Conservation (phyloP, 345 rosid genomes). For the Camelina neglecta region DNA sequence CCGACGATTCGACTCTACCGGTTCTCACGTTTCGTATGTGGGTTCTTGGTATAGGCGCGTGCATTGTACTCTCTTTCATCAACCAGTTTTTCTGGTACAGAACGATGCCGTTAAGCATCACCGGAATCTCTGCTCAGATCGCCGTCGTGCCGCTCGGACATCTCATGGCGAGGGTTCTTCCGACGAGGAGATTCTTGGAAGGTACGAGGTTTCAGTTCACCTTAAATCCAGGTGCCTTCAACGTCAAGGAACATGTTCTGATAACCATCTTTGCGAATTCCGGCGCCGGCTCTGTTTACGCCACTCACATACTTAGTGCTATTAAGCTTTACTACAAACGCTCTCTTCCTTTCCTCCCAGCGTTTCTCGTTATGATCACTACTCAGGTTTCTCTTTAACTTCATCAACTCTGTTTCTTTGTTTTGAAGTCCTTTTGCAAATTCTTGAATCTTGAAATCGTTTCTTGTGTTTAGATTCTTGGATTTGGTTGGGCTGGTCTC, state of each 20-base stretch:
- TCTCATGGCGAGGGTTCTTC: constrained; percentile 63
- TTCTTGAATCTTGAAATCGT: constrained; percentile 11
- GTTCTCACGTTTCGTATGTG: constrained; percentile 82
- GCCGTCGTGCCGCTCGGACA: constrained; percentile 83
- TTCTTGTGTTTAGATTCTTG: constrained; percentile 56
- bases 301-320: constrained; percentile 72
- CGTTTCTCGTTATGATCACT: constrained; percentile 72
- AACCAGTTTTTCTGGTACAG: constrained; percentile 97
- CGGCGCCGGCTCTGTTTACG: constrained; percentile 82
- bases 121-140: constrained; percentile 76
- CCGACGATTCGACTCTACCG: constrained; percentile 71
- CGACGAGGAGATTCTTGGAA: constrained; percentile 50
- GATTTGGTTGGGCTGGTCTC: constrained; percentile 91
- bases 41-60: constrained; percentile 70
- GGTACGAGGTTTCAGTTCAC: constrained; percentile 60
- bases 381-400: constrained; percentile 63
- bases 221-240: constrained; percentile 84
- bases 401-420: constrained; percentile 23
- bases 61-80: constrained; percentile 66
- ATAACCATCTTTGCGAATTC: constrained; percentile 82
- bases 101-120: constrained; percentile 55
- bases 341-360: constrained; percentile 60
- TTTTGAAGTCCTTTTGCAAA: neutral
- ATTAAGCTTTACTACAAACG: constrained; percentile 71
- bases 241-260: constrained; percentile 86